A percentile compares a stretch with the other conserved stretches of the same genome.
Evolutionary conservation across 768 basidiomycete genomes (phyloP).

Genomic region (Boletellus sp.): DNA sequence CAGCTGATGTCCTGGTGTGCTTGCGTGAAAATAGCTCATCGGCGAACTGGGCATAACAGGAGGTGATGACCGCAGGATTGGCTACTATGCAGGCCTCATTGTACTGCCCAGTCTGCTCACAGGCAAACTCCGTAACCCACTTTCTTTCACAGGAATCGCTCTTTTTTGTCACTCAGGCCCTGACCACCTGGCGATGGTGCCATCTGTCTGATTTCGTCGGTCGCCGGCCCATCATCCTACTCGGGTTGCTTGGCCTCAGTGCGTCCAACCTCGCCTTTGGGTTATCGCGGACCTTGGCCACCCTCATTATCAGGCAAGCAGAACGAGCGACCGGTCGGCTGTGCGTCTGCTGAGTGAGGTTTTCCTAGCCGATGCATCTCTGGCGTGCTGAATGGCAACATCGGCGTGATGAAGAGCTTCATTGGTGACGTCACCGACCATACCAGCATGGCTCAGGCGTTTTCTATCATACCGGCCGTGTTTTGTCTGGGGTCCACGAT

Average conservation of each 20-base stretch:
- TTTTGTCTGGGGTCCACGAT: constrained; percentile 3
- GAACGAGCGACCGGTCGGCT: background rate
- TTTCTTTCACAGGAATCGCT: constrained; percentile 47
- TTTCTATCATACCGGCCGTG: constrained; percentile 17
- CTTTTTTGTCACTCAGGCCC: constrained; percentile 55
- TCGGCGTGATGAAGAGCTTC: constrained; percentile 65
- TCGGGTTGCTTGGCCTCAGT: constrained; percentile 49
- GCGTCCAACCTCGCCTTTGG: constrained; percentile 60
- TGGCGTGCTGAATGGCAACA: constrained; percentile 38
- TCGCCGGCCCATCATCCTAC: constrained; percentile 57
- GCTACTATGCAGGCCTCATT: constrained; percentile 61
- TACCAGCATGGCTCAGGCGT: constrained; percentile 35
- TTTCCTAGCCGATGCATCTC: constrained; percentile 32
- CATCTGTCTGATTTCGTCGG: constrained; percentile 57
- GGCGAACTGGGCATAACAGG: constrained; percentile 58
- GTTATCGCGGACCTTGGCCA: constrained; percentile 52
- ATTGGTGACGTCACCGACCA: constrained; percentile 57
- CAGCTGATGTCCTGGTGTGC: background rate
- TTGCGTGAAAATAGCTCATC: constrained; percentile 42
- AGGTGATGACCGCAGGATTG: constrained; percentile 62
- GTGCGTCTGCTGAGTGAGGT: background rate
- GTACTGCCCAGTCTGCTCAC: constrained; percentile 29
- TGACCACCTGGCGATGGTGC: constrained; percentile 62
- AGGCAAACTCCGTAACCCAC: background rate
- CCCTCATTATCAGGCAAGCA: constrained; percentile 51